Base-by-base conservation (phyloP, 106 monocot genomes). In the Apostasia shenzhenica region DNA sequence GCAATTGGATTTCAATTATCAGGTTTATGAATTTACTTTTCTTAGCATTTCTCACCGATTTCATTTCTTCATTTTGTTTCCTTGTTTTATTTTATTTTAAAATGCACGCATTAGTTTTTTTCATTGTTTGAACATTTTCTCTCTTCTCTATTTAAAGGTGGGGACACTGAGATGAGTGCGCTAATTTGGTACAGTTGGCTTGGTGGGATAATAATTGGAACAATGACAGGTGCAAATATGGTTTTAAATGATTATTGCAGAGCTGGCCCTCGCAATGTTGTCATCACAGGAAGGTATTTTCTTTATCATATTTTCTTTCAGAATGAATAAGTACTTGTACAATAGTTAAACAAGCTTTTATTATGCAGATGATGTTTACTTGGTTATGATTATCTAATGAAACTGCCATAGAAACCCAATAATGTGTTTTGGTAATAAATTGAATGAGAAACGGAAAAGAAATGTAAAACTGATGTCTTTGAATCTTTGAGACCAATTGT, bases 111-210 rank as follows among this genome's bases (percentile, higher is more conserved):
- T 40, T 2, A 40, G 3, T 52, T n/a, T 59, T 8, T 4, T 1
- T 14, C 8, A 41, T 66, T 4, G 3, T 48, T 52, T 63, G 26
- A 42, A 45, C 3, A 71, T n/a, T 45, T 76, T 70, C 37, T 59
- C 48, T 45, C 8, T 63, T 75, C 37, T 57, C 58, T 57, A 48
- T 80, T 57, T 67, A 45, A 74, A 97, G 95, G 95, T 58, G 92
- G 89, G 51, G 89, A 97, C 60, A 81, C 77, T 74, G 79, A 84
- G 61, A 92, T 97, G 92, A 89, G 89, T 61, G 80, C 86, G 14
- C 60, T 97, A 81, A 97, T 92, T 80, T 97, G 95, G 95, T 97
- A 97, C 73, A 89, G 95, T 78, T 97, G 95, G 95, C 91, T 97
- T 66, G 92, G 95, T 52, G 95, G 95, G 14, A 73, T 97, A 63